A percentile compares a stretch with the other conserved stretches of the same genome.
Evolutionary conservation across 2,329 filamentous ascomycete species (phyloP).

Genomic region (Trichoderma arundinaceum): DNA sequence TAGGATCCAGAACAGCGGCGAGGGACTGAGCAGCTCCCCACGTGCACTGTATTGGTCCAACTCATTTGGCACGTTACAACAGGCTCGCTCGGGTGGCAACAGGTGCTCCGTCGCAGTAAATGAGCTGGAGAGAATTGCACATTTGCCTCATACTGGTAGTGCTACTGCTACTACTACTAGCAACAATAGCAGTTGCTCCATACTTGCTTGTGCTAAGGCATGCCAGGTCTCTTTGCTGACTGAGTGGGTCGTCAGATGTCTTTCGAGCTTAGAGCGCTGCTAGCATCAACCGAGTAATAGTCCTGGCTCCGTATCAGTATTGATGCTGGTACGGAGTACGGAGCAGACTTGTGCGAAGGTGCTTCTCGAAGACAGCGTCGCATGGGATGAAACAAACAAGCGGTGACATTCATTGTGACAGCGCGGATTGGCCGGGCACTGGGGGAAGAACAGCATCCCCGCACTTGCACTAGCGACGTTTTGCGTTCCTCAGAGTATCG

Average conservation of each 20-base stretch:
- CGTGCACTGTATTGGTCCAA: conserved; percentile 9
- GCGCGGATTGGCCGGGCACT: background rate
- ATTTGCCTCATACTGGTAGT: conserved; percentile 9
- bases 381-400: conserved; percentile 11
- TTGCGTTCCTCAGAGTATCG: background rate
- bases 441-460: no score
- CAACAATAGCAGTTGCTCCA: conserved; percentile 1
- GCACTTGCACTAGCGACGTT: no score
- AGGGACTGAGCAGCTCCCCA: conserved; percentile 17
- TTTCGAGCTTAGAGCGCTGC: conserved; percentile 10
- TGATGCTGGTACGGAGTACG: background rate
- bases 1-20: conserved; percentile 4
- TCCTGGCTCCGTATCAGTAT: conserved; percentile 3
- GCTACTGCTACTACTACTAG: background rate
- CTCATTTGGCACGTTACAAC: conserved; percentile 23
- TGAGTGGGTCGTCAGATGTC: conserved; percentile 20
- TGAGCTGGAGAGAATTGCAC: background rate
- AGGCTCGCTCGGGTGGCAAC: background rate
- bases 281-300: conserved; percentile 12
- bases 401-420: conserved; percentile 15
- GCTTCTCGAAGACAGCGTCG: conserved; percentile 1
- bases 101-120: background rate
- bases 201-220: conserved; percentile 12
- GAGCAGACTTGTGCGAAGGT: background rate
- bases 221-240: conserved; percentile 27